Conservation (phyloP, 2,329 filamentous ascomycete genomes). For the Fusarium sp. region DNA sequence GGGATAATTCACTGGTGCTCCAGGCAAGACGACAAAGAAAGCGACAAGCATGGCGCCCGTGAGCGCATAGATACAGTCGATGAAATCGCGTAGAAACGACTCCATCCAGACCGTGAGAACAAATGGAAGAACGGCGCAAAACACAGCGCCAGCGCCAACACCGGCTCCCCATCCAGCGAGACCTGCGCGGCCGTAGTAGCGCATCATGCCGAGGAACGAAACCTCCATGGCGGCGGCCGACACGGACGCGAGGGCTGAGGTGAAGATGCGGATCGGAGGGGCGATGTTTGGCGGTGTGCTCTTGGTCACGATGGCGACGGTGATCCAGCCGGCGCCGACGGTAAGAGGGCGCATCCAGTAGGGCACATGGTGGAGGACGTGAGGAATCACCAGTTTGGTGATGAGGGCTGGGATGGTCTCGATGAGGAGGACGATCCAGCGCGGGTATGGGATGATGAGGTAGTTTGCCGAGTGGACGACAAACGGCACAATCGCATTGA, state of each 20-base stretch:
- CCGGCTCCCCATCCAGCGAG: slow-evolving; percentile 53
- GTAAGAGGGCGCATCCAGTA: slow-evolving; percentile 46
- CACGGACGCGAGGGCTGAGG: slow-evolving; percentile 45
- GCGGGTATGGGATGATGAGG: slow-evolving; percentile 50
- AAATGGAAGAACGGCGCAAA: slow-evolving; percentile 47
- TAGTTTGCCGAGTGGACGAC: slow-evolving; percentile 50
- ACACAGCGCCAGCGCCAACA: slow-evolving; percentile 45
- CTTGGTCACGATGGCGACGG: slow-evolving; percentile 44
- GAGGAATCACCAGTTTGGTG: slow-evolving; percentile 45
- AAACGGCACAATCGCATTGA: slow-evolving; percentile 46
- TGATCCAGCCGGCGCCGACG: slow-evolving; percentile 45
- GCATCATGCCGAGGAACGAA: slow-evolving; percentile 47
- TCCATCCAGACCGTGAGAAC: slow-evolving; percentile 45
- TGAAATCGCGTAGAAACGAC: slow-evolving; percentile 43
- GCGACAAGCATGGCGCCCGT: slow-evolving; percentile 43
- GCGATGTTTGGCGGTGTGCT: slow-evolving; percentile 50
- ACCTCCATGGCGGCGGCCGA: slow-evolving; percentile 48
- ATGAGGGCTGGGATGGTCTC: slow-evolving; percentile 47
- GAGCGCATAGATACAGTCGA: slow-evolving; percentile 44
- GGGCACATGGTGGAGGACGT: slow-evolving; percentile 44
- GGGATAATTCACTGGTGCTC: slow-evolving; percentile 39
- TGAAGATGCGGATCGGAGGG: slow-evolving; percentile 45
- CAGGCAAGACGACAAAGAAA: slow-evolving; percentile 47
- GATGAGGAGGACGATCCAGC: slow-evolving; percentile 48
- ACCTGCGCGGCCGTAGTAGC: slow-evolving; percentile 46